Evolutionary conservation across 345 rosid genomes (phyloP).

Genomic region (Erucastrum elatum): DNA sequence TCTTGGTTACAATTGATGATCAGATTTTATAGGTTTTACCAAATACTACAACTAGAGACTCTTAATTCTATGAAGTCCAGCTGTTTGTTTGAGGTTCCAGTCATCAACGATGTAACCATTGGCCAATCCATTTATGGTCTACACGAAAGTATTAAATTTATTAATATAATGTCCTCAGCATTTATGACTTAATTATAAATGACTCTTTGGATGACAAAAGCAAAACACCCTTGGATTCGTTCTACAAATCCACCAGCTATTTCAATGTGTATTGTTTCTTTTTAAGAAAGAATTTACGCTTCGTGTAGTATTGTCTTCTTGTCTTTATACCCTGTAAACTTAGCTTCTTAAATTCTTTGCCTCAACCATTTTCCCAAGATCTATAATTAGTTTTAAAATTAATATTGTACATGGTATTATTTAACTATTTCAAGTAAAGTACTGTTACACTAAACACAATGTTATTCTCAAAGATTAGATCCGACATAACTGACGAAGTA

Average conservation of each 20-base stretch:
- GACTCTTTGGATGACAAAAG: slow-evolving; percentile 8
- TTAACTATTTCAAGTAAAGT: background rate
- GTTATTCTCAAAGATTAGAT: background rate
- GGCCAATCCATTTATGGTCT: slow-evolving; percentile 26
- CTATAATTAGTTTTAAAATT: background rate
- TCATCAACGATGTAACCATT: slow-evolving; percentile 26
- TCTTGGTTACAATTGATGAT: background rate
- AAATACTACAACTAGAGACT: background rate
- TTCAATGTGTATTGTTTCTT: slow-evolving; percentile 7
- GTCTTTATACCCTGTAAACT: slow-evolving; percentile 3
- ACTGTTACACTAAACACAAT: background rate
- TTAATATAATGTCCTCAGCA: slow-evolving; percentile 30
- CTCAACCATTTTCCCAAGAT: slow-evolving; percentile 7
- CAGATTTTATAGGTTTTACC: background rate
- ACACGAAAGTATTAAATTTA: background rate
- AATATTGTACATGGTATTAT: background rate
- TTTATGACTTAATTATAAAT: slow-evolving; percentile 19
- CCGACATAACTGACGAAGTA: slow-evolving; percentile 14
- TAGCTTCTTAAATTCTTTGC: background rate
- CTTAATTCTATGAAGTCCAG: slow-evolving; percentile 21
- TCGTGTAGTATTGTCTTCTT: slow-evolving; percentile 13
- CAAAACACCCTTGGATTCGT: background rate
- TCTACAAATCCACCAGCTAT: background rate
- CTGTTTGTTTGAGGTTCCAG: slow-evolving; percentile 31
- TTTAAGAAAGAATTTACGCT: slow-evolving; percentile 17